phyloP scores from a whole-genome alignment of 2,329 filamentous ascomycete species.

The Ophiosphaerella korrae region DNA sequence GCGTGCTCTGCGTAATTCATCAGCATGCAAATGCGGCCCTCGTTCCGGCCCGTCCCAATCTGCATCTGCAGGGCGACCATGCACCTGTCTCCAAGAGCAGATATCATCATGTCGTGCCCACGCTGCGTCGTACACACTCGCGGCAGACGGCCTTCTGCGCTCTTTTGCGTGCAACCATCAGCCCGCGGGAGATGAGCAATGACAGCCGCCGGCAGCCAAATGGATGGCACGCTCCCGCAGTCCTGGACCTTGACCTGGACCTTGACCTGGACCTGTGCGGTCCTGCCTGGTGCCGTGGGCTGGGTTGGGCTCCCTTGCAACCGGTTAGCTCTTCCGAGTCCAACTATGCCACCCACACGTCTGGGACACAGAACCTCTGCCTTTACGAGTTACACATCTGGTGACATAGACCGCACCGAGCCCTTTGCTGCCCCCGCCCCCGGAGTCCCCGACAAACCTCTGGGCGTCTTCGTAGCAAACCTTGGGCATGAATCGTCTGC shows the following conservation, averaged over 20 bases:
- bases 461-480: constrained; percentile 5
- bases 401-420: too few species aligned
- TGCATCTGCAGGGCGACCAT: constrained; percentile 12
- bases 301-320: too few species aligned
- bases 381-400: too few species aligned
- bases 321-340: too few species aligned
- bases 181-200: constrained; percentile 26
- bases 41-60: constrained; percentile 12
- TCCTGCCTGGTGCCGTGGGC: too few species aligned
- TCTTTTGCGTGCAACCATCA: constrained; percentile 9
- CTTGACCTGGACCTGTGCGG: too few species aligned
- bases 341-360: too few species aligned
- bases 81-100: not conserved
- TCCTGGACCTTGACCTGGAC: constrained; percentile 20
- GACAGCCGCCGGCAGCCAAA: constrained; percentile 16
- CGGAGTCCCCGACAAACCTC: too few species aligned
- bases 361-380: too few species aligned
- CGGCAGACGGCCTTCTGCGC: constrained; percentile 11
- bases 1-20: not conserved
- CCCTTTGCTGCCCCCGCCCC: too few species aligned
- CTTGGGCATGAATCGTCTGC: constrained; percentile 1
- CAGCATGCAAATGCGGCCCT: constrained; percentile 1
- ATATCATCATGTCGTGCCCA: not conserved
- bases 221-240: constrained; percentile 36
- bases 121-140: constrained; percentile 9